Conservation (phyloP, 2,329 filamentous ascomycete species). For the Pestalotiopsis sp. region DNA sequence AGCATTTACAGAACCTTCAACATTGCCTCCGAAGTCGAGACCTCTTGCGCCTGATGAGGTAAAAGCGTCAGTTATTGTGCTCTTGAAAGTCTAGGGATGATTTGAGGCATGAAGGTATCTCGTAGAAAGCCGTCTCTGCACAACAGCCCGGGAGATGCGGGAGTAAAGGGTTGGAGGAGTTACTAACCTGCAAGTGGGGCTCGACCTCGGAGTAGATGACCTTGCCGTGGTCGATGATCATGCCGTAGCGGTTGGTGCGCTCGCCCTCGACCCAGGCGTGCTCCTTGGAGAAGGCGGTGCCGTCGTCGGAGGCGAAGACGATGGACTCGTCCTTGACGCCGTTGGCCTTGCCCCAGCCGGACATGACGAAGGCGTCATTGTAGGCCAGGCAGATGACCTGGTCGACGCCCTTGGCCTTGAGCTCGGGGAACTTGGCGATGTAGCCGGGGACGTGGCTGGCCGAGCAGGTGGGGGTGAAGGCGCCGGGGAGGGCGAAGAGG, state of each 20-base stretch:
- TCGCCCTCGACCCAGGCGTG: constrained; percentile 69
- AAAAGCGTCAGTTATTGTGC: neutral
- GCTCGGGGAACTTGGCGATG: constrained; percentile 66
- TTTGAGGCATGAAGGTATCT: neutral
- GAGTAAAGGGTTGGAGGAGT: no score
- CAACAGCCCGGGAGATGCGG: neutral
- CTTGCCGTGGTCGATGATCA: constrained; percentile 80
- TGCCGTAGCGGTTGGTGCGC: constrained; percentile 74
- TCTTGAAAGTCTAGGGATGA: neutral
- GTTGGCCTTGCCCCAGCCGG: constrained; percentile 86
- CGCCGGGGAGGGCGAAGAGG: constrained; percentile 59
- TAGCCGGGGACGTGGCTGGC: constrained; percentile 78
- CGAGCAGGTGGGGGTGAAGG: constrained; percentile 85
- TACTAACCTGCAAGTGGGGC: constrained; percentile 24
- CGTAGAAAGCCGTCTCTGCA: neutral
- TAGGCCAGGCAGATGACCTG: constrained; percentile 76
- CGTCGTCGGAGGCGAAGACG: constrained; percentile 72
- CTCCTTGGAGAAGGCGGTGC: constrained; percentile 70
- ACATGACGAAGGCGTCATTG: constrained; percentile 86
- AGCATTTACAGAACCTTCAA: constrained; percentile 5
- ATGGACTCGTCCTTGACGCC: constrained; percentile 66
- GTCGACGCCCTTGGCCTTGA: constrained; percentile 80
- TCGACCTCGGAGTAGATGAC: constrained; percentile 77
- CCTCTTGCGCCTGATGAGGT: neutral
- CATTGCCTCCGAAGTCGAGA: neutral